Evolutionary conservation across 176 grass and related monocot species (phyloP).

Genomic region (Phyllostachys edulis): DNA sequence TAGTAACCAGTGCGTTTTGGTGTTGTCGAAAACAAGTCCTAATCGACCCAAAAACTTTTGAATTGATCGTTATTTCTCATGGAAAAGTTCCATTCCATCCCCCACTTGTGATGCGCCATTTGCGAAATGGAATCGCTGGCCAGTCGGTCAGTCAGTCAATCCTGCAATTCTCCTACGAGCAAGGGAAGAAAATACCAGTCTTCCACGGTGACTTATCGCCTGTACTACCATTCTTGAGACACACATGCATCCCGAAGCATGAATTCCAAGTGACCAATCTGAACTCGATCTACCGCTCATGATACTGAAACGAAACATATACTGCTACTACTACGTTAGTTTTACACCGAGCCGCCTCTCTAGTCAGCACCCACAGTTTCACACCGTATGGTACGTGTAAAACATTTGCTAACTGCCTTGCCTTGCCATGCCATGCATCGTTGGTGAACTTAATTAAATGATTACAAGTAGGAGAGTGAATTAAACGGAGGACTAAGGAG

Average conservation of each 20-base stretch:
- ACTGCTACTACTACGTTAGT: background rate
- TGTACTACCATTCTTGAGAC: background rate
- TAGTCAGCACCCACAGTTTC: background rate
- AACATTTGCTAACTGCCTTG: background rate
- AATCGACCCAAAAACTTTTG: background rate
- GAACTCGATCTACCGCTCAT: background rate
- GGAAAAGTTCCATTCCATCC: background rate
- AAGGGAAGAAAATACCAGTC: background rate
- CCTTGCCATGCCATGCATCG: background rate
- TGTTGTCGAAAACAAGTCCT: background rate
- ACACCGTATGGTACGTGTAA: background rate
- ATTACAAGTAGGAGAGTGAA: background rate
- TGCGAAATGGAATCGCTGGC: background rate
- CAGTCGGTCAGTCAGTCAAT: conserved; percentile 5
- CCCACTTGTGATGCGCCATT: background rate
- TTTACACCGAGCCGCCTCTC: background rate
- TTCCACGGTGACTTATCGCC: background rate
- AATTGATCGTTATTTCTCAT: background rate
- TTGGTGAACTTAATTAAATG: background rate
- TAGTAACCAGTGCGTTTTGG: background rate
- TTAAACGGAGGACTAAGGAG: no score
- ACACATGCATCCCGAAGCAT: no score
- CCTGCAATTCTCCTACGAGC: background rate
- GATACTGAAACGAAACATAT: background rate
- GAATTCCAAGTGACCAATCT: background rate